Percentiles rank a stretch among this genome's conserved stretches.
These are phyloP conservation scores for Lepidium campestre DNA, from an alignment of 441 rosid species.

Conservation along the genomic window DNA sequence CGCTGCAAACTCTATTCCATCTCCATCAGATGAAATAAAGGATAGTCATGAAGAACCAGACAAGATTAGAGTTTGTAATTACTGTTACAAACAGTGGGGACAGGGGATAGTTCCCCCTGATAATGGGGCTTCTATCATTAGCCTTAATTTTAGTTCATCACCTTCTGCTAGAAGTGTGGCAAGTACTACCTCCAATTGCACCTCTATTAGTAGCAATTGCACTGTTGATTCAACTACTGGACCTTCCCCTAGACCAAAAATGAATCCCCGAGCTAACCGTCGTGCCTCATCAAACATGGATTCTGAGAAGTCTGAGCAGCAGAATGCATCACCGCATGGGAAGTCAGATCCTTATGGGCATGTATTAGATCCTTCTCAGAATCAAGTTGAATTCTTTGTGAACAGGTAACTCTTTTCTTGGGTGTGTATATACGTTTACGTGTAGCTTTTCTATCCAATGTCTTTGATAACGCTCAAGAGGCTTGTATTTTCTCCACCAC, in stretches of 20 bases:
- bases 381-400: constrained; percentile 37
- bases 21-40: constrained; percentile 38
- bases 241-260: constrained; percentile 35
- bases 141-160: constrained; percentile 47
- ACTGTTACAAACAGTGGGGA: constrained; percentile 67
- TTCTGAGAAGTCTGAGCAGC: constrained; percentile 30
- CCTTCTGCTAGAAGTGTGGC: constrained; percentile 49
- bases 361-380: constrained; percentile 30
- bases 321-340: constrained; percentile 30
- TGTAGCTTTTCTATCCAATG: not conserved
- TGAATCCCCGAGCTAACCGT: constrained; percentile 34
- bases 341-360: constrained; percentile 28
- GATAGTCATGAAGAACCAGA: constrained; percentile 41
- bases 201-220: constrained; percentile 46
- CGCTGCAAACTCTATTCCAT: constrained; percentile 52
- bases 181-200: constrained; percentile 48
- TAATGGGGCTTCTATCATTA: constrained; percentile 37
- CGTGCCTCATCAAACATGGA: constrained; percentile 34
- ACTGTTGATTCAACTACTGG: constrained; percentile 46
- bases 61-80: constrained; percentile 60
- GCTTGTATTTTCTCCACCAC: not conserved
- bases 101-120: constrained; percentile 35
- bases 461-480: not conserved
- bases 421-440: not conserved
- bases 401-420: constrained; percentile 39